Evolutionary conservation across 2,329 filamentous ascomycete species (phyloP).

Genomic region (Aspergillus proliferans): DNA sequence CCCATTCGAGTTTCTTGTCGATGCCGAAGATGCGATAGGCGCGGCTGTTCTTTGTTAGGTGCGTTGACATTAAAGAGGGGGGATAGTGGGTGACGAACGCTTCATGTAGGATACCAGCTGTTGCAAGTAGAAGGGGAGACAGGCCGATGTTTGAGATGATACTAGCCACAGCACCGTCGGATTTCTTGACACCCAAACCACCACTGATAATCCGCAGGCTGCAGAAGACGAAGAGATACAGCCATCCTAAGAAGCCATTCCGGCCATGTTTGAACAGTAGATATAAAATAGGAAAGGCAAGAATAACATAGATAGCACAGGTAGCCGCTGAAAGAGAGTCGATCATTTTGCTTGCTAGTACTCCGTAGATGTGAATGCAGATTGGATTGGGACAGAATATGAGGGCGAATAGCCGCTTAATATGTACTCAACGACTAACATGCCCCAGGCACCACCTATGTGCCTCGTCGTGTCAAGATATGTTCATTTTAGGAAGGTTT

Average conservation of each 20-base stretch:
- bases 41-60: conserved; percentile 14
- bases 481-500: too few species aligned
- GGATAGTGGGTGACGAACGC: conserved; percentile 3
- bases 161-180: conserved; percentile 18
- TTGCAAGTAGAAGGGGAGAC: conserved; percentile 29
- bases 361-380: neutral
- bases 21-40: conserved; percentile 10
- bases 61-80: too few species aligned
- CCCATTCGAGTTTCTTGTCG: conserved; percentile 2
- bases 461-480: too few species aligned
- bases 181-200: conserved; percentile 6
- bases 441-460: too few species aligned
- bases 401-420: too few species aligned
- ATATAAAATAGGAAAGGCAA: conserved; percentile 26
- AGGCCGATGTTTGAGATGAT: conserved; percentile 35
- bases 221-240: conserved; percentile 35
- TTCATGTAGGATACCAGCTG: conserved; percentile 31
- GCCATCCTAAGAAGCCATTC: conserved; percentile 33
- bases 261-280: conserved; percentile 29
- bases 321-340: neutral
- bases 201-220: conserved; percentile 31
- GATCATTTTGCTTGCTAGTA: neutral
- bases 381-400: too few species aligned
- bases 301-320: conserved; percentile 29
- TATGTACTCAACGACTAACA: too few species aligned